phyloP scores from a whole-genome alignment of 768 basidiomycete genomes.

The Dacryopinax primogenitus region DNA sequence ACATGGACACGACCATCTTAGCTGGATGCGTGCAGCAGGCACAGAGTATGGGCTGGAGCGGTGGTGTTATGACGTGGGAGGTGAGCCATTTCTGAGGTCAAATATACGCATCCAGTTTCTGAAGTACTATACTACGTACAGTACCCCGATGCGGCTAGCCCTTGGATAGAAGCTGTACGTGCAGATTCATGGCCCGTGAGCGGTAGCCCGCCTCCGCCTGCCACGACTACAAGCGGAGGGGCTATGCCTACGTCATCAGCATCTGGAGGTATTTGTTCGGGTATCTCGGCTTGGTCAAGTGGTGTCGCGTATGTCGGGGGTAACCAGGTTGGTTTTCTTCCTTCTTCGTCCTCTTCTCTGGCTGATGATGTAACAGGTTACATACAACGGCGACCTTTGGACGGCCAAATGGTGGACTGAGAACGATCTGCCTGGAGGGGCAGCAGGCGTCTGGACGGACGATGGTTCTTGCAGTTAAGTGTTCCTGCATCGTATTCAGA shows the following conservation, averaged over 20 bases:
- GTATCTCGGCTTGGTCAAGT: slow-evolving; percentile 10
- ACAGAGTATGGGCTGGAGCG: neutral
- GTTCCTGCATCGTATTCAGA: too few species aligned
- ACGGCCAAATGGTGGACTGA: slow-evolving; percentile 10
- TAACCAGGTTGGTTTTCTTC: too few species aligned
- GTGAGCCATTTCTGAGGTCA: slow-evolving; percentile 4
- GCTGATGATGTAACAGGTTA: too few species aligned
- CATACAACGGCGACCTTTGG: slow-evolving; percentile 11
- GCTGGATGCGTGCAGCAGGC: slow-evolving; percentile 6
- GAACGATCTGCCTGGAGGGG: slow-evolving; percentile 3
- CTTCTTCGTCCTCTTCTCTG: too few species aligned
- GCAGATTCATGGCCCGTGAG: neutral
- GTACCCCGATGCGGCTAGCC: neutral
- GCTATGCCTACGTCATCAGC: neutral
- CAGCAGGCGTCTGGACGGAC: slow-evolving; percentile 2
- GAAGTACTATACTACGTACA: neutral
- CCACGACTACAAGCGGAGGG: neutral
- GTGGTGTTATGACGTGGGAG: neutral
- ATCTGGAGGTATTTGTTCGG: neutral
- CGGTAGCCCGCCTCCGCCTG: neutral
- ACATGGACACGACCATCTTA: neutral
- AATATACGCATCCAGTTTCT: neutral
- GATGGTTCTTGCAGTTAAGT: neutral
- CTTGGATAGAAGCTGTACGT: neutral
- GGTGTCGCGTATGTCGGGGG: slow-evolving; percentile 10